Evolutionary conservation across 495 filamentous ascomycete genomes (phyloP).

Genomic region (Cudoniella acicularis): DNA sequence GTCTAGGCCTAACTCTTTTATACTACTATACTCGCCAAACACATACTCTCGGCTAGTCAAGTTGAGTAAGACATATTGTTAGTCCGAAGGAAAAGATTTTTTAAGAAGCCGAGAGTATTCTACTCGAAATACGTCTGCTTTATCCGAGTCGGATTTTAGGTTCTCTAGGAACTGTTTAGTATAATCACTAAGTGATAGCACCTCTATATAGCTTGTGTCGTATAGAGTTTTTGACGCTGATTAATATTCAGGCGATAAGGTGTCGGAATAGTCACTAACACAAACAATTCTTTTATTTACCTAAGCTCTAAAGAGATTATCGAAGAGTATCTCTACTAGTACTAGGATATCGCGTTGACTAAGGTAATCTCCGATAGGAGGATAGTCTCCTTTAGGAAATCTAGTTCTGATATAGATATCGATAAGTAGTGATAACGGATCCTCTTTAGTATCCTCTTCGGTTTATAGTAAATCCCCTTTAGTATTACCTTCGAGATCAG

Average conservation of each 20-base stretch:
- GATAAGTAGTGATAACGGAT: not conserved
- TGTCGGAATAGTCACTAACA: not conserved
- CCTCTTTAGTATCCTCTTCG: not conserved
- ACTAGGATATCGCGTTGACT: not conserved
- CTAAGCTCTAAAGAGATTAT: not conserved
- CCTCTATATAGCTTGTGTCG: not conserved
- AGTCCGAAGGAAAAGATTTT: not conserved
- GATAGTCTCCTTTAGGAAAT: not conserved
- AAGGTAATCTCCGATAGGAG: not conserved
- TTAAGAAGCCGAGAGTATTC: not conserved
- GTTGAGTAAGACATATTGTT: not conserved
- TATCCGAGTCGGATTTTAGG: not conserved
- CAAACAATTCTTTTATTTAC: not conserved
- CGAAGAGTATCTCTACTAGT: not conserved
- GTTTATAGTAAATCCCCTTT: not conserved
- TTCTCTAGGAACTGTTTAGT: not conserved
- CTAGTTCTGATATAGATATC: not conserved
- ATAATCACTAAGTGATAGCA: not conserved
- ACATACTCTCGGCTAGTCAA: not conserved
- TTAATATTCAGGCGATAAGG: not conserved
- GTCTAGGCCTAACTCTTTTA: not conserved
- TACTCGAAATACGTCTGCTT: not conserved
- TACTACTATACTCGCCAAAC: not conserved
- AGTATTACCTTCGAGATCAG: not conserved
- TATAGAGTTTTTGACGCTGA: not conserved